Percentiles rank a stretch among this genome's conserved stretches.
Conservation (phyloP, 129 eudicot genomes). For the Sambucus nigra region DNA sequence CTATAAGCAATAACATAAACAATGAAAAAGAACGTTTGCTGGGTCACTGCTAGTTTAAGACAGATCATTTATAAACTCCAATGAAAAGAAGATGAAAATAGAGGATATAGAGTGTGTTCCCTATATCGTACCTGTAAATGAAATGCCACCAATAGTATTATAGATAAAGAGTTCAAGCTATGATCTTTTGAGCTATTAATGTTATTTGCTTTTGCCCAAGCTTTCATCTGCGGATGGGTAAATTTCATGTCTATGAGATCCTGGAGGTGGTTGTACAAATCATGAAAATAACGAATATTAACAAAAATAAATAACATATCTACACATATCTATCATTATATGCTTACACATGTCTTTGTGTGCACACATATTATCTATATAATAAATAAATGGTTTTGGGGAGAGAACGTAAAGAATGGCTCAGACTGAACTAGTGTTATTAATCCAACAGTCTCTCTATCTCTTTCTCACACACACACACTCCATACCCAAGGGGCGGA, state of each 20-base stretch:
- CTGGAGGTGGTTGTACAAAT: neutral
- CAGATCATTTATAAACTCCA: neutral
- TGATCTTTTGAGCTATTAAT: conserved; percentile 75
- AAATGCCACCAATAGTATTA: conserved; percentile 53
- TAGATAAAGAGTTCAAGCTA: conserved; percentile 64
- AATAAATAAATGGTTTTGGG: too few relatives aligned
- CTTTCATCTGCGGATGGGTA: conserved; percentile 57
- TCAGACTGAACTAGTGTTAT: too few relatives aligned
- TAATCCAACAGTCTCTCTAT: too few relatives aligned
- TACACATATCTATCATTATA: neutral
- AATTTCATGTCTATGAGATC: conserved; percentile 5
- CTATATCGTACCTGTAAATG: conserved; percentile 53
- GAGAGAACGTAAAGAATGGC: too few relatives aligned
- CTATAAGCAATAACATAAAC: neutral
- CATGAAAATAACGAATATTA: neutral
- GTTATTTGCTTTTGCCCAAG: conserved; percentile 81
- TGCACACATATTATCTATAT: neutral
- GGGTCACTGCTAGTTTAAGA: neutral
- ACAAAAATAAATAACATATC: neutral
- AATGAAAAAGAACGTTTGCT: neutral
- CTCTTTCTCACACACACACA: too few relatives aligned
- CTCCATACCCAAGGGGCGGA: too few relatives aligned
- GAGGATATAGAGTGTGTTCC: neutral
- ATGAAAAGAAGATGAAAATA: neutral
- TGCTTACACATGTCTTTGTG: neutral